Evolutionary conservation across 2,329 filamentous ascomycete species (phyloP).

Genomic region (Dothideomycetidae sp.): DNA sequence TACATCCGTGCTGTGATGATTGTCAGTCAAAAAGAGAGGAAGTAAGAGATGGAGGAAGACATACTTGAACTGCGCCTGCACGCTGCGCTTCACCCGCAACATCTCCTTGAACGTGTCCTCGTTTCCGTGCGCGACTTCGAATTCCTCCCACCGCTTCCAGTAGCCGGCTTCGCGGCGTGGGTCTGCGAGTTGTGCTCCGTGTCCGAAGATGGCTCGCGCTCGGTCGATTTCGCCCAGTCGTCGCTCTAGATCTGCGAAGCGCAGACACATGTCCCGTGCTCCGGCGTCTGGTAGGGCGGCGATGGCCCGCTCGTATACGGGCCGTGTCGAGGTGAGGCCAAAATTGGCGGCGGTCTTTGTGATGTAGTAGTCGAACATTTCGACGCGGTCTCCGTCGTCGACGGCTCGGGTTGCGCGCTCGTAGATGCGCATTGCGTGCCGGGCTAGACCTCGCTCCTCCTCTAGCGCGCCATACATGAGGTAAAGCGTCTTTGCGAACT

Average conservation of each 20-base stretch:
- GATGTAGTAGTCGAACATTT: conserved; percentile 99
- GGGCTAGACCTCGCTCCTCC: conserved; percentile 83
- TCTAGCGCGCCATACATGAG: conserved; percentile 97
- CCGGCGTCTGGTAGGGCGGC: conserved; percentile 83
- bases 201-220: conserved; percentile 86
- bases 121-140: conserved; percentile 95
- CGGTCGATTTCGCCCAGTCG: conserved; percentile 86
- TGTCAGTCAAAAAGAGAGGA: conserved; percentile 17
- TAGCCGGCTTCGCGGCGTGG: conserved; percentile 79
- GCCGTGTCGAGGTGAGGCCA: conserved; percentile 80
- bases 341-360: conserved; percentile 98
- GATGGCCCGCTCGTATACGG: conserved; percentile 94
- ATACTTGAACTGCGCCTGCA: conserved; percentile 91
- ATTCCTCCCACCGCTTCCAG: conserved; percentile 94
- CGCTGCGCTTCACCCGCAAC: conserved; percentile 91
- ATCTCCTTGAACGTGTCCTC: conserved; percentile 99
- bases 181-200: conserved; percentile 94
- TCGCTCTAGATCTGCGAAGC: conserved; percentile 95
- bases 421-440: conserved; percentile 98
- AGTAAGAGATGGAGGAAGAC: conserved; percentile 16
- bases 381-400: conserved; percentile 80
- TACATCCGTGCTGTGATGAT: conserved; percentile 60
- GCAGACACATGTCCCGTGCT: conserved; percentile 95
- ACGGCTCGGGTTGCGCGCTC: conserved; percentile 92
- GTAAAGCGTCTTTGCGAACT: conserved; percentile 90